These are phyloP conservation scores for Fistulinella staudtii DNA, from an alignment of 1,284 basidiomycete species.

Conservation along the genomic window DNA sequence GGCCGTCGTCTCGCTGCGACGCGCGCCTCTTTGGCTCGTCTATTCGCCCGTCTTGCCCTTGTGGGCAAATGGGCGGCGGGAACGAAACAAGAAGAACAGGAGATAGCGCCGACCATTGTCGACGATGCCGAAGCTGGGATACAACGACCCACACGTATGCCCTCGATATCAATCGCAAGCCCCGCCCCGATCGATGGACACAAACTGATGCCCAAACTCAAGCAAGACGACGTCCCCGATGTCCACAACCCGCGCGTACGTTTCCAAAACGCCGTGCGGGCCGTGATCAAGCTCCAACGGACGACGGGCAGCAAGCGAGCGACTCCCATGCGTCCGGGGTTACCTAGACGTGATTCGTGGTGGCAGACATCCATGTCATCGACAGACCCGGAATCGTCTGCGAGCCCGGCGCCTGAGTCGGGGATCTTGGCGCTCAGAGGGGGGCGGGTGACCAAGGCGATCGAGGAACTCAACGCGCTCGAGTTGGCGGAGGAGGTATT, in stretches of 20 bases:
- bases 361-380: conserved; percentile 24
- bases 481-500: conserved; percentile 50
- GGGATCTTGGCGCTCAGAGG: conserved; percentile 40
- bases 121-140: too few relatives aligned
- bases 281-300: conserved; percentile 30
- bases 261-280: conserved; percentile 31
- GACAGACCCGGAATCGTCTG: conserved; percentile 17
- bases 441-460: conserved; percentile 51
- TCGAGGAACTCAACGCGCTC: conserved; percentile 55
- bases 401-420: conserved; percentile 37
- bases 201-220: too few relatives aligned
- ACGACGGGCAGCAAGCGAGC: conserved; percentile 26
- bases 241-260: conserved; percentile 25
- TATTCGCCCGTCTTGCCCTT: conserved; percentile 13
- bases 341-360: conserved; percentile 29
- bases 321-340: conserved; percentile 17
- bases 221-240: conserved; percentile 18
- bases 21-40: conserved; percentile 6
- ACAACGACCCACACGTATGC: too few relatives aligned
- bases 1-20: conserved; percentile 8
- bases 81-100: neutral
- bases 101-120: too few relatives aligned
- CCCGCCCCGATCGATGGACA: too few relatives aligned
- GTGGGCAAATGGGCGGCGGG: neutral
- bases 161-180: too few relatives aligned